Evolutionary conservation across 2,329 filamentous ascomycete species (phyloP).

Genomic region (Aspergillus calidoustus): DNA sequence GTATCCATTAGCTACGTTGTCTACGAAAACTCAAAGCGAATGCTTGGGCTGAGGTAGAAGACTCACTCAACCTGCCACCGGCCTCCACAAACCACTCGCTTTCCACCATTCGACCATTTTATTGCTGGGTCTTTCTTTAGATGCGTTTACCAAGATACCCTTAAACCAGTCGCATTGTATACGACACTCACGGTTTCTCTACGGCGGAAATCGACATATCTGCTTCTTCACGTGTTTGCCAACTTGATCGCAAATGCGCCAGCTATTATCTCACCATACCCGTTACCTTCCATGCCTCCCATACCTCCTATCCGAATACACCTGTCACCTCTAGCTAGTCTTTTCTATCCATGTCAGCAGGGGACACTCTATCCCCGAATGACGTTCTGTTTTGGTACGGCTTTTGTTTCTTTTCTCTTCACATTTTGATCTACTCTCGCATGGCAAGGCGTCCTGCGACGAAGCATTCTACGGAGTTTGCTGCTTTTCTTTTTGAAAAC

Average conservation of each 20-base stretch:
- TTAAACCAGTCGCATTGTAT: constrained; percentile 27
- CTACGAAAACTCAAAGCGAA: constrained; percentile 85
- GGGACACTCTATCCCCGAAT: not conserved
- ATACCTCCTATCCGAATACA: constrained; percentile 1
- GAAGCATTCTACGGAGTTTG: constrained; percentile 34
- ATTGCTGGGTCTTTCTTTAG: constrained; percentile 28
- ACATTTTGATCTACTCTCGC: constrained; percentile 29
- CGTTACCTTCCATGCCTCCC: not conserved
- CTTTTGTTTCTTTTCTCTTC: not conserved
- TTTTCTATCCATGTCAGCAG: not conserved
- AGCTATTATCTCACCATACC: constrained; percentile 14
- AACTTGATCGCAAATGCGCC: constrained; percentile 4
- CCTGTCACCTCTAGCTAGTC: constrained; percentile 12
- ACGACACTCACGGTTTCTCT: constrained; percentile 19
- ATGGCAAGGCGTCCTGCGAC: constrained; percentile 39
- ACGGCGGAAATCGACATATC: constrained; percentile 21
- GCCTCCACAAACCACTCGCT: not conserved
- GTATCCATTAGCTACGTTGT: constrained; percentile 95
- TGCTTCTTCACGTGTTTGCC: constrained; percentile 12
- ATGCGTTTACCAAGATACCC: constrained; percentile 39
- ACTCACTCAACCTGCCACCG: not conserved
- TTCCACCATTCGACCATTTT: constrained; percentile 15
- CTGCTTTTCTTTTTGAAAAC: constrained; percentile 20
- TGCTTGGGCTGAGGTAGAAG: constrained; percentile 59
- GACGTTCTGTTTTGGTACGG: constrained; percentile 16